Percentiles rank a stretch among this genome's conserved stretches.
Evolutionary conservation across 2,329 filamentous ascomycete species (phyloP).

Genomic region (Xylariales sp.): DNA sequence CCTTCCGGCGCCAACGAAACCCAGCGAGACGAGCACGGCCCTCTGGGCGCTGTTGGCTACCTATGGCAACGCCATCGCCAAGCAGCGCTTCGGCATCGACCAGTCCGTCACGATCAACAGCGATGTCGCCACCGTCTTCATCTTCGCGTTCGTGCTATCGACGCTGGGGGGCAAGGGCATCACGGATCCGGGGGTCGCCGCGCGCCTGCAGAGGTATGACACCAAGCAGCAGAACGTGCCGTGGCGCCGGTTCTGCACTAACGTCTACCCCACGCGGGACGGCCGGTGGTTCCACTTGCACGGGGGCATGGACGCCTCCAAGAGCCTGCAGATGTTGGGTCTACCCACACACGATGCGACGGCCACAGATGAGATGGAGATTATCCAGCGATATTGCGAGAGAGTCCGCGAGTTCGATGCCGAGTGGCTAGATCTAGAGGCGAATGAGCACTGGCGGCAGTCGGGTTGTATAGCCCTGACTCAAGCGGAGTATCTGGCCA

Average conservation of each 20-base stretch:
- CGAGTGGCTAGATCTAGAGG: slow-evolving; percentile 22
- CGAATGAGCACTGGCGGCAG: slow-evolving; percentile 27
- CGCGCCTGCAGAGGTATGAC: slow-evolving; percentile 18
- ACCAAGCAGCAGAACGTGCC: slow-evolving; percentile 17
- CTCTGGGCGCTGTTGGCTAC: slow-evolving; percentile 24
- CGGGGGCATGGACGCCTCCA: slow-evolving; percentile 22
- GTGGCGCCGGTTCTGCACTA: slow-evolving; percentile 25
- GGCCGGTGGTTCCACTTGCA: slow-evolving; percentile 30
- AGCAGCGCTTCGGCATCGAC: slow-evolving; percentile 13
- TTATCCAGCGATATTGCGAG: slow-evolving; percentile 16
- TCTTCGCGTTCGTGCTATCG: slow-evolving; percentile 22
- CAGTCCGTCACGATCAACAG: slow-evolving; percentile 21
- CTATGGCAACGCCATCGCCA: slow-evolving; percentile 21
- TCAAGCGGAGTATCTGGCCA: slow-evolving; percentile 25
- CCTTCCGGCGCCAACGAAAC: slow-evolving; percentile 23
- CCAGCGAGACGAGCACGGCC: slow-evolving; percentile 23
- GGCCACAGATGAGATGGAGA: slow-evolving; percentile 22
- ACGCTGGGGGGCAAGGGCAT: slow-evolving; percentile 16
- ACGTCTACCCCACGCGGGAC: slow-evolving; percentile 27
- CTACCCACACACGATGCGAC: slow-evolving; percentile 19
- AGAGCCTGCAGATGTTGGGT: slow-evolving; percentile 26
- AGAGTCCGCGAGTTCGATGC: slow-evolving; percentile 20
- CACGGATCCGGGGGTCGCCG: slow-evolving; percentile 14
- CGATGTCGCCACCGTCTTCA: slow-evolving; percentile 22
- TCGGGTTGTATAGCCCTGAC: slow-evolving; percentile 26